Percentiles rank a stretch among this genome's conserved stretches.
Evolutionary conservation across 768 basidiomycete genomes (phyloP).

Genomic region (Tylopilus sp.): DNA sequence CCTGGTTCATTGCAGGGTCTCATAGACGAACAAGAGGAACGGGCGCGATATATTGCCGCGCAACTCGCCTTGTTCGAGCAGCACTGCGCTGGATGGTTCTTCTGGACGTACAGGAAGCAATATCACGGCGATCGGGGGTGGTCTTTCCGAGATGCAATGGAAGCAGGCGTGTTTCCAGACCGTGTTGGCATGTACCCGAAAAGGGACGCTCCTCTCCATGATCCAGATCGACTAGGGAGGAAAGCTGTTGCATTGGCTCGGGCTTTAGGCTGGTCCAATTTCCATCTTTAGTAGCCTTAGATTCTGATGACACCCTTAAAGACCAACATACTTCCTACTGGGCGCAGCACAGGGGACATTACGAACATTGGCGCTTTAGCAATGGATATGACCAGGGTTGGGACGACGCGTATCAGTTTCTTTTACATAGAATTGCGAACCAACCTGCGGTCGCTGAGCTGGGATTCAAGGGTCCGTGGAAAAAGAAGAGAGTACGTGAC

Average conservation of each 20-base stretch:
- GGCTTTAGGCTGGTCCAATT: conserved; percentile 32
- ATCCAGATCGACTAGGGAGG: conserved; percentile 19
- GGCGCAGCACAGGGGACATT: conserved; percentile 49
- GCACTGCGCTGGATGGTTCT: conserved; percentile 71
- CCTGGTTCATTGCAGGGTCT: conserved; percentile 54
- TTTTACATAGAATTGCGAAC: conserved; percentile 27
- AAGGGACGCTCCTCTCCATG: conserved; percentile 14
- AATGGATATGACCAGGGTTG: conserved; percentile 68
- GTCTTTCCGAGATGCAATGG: conserved; percentile 65
- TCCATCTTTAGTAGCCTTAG: conserved; percentile 14
- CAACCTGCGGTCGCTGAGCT: conserved; percentile 45
- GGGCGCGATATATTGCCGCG: conserved; percentile 52
- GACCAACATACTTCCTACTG: conserved; percentile 40
- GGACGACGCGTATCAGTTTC: conserved; percentile 65
- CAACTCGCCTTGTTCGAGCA: conserved; percentile 65
- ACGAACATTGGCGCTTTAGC: conserved; percentile 65
- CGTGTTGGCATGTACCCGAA: conserved; percentile 42
- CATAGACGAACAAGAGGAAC: conserved; percentile 39
- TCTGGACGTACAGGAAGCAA: conserved; percentile 82
- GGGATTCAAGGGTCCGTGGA: conserved; percentile 65
- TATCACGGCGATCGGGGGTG: conserved; percentile 65
- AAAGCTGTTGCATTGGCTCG: conserved; percentile 28
- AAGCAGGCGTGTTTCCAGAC: conserved; percentile 57
- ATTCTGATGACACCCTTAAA: conserved; percentile 20
- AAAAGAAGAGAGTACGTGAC: conserved; percentile 40